These are phyloP conservation scores for Calcarisporium arbuscula DNA, from an alignment of 2,329 filamentous ascomycete species.

Conservation along the genomic window DNA sequence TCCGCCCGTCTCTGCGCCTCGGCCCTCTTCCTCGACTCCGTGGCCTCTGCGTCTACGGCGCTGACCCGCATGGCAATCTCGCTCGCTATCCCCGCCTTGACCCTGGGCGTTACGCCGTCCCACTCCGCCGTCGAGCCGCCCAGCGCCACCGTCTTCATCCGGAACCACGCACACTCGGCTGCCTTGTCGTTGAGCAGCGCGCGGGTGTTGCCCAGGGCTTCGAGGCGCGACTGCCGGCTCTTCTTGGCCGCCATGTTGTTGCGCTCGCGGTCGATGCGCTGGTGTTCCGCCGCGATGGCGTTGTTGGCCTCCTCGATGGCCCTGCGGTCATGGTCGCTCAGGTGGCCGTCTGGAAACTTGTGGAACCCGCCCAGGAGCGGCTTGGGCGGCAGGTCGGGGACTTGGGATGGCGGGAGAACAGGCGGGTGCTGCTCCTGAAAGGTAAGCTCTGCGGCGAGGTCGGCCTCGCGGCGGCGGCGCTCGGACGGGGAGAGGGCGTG, in stretches of 20 bases:
- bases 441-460: constrained; percentile 16
- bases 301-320: constrained; percentile 18
- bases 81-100: constrained; percentile 15
- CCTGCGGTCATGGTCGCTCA: constrained; percentile 4
- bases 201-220: constrained; percentile 16
- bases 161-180: constrained; percentile 21
- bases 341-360: constrained; percentile 11
- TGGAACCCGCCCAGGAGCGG: constrained; percentile 12
- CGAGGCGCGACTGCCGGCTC: constrained; percentile 23
- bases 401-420: constrained; percentile 17
- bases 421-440: constrained; percentile 18
- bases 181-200: constrained; percentile 16
- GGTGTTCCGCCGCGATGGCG: constrained; percentile 16
- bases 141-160: constrained; percentile 17
- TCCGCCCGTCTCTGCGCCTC: constrained; percentile 16
- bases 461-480: constrained; percentile 10
- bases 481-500: constrained; percentile 10
- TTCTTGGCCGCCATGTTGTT: constrained; percentile 34
- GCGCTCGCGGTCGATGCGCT: constrained; percentile 21
- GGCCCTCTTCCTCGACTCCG: constrained; percentile 13
- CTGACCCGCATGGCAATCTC: constrained; percentile 13
- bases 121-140: constrained; percentile 17
- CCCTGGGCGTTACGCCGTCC: constrained; percentile 9
- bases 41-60: constrained; percentile 10
- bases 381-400: constrained; percentile 22